phyloP scores from a whole-genome alignment of 2,329 filamentous ascomycete genomes.

The Myriosclerotinia curreyana region DNA sequence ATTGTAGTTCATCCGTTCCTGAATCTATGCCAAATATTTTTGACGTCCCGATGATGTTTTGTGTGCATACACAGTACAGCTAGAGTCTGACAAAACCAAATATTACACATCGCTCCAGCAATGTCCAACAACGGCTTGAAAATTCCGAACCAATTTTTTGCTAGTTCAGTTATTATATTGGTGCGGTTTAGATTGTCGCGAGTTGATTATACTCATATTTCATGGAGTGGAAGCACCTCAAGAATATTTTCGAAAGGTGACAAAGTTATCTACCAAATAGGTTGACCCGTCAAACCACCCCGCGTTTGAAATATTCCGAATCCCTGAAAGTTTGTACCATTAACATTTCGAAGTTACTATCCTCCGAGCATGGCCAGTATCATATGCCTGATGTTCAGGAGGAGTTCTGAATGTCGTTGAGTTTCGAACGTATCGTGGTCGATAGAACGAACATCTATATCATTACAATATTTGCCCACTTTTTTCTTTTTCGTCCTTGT shows the following conservation, averaged over 20 bases:
- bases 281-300: constrained; percentile 10
- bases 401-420: constrained; percentile 1
- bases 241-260: not conserved
- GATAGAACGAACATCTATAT: not conserved
- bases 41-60: not conserved
- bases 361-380: not conserved
- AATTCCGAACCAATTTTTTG: not conserved
- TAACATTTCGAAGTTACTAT: not conserved
- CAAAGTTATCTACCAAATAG: not conserved
- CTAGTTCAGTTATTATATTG: not conserved
- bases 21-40: not conserved
- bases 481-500: not conserved
- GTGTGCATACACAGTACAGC: not conserved
- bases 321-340: not conserved
- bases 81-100: not conserved
- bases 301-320: not conserved
- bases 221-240: no score
- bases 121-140: not conserved
- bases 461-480: not conserved
- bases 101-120: not conserved
- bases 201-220: not conserved
- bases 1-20: not conserved
- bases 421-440: constrained; percentile 1
- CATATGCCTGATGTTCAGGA: not conserved
- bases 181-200: not conserved